Conservation (phyloP, 1,284 basidiomycete species). For the Boletus semigastroideus region DNA sequence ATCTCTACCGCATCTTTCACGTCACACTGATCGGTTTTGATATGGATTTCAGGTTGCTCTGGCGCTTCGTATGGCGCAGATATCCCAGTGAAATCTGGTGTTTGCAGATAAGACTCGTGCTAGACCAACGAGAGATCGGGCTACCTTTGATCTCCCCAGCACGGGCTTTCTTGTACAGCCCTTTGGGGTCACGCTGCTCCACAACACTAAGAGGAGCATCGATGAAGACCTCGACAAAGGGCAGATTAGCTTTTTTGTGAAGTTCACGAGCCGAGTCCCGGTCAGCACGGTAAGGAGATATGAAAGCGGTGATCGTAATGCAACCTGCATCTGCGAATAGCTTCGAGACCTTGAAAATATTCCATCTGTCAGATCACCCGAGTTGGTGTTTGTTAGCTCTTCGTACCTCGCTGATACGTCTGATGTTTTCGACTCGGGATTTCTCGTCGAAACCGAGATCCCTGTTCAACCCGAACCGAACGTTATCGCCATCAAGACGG, state of each 20-base stretch:
- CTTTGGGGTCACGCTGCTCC: constrained; percentile 95
- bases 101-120: constrained; percentile 10
- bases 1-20: constrained; percentile 79
- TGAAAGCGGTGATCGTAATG: constrained; percentile 93
- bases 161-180: constrained; percentile 95
- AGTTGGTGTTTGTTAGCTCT: background rate
- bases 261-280: constrained; percentile 82
- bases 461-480: constrained; percentile 97
- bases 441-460: constrained; percentile 96
- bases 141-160: constrained; percentile 95
- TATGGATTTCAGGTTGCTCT: constrained; percentile 85
- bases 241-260: constrained; percentile 71
- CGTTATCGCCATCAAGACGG: constrained; percentile 95
- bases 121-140: constrained; percentile 6
- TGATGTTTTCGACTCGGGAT: constrained; percentile 96
- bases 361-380: constrained; percentile 10
- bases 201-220: constrained; percentile 90
- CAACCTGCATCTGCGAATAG: constrained; percentile 89
- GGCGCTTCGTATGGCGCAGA: constrained; percentile 97
- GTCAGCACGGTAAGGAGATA: constrained; percentile 95
- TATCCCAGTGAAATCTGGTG: constrained; percentile 93
- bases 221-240: constrained; percentile 94
- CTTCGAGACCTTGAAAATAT: constrained; percentile 74
- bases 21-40: constrained; percentile 82
- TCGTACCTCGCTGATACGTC: constrained; percentile 90